Evolutionary conservation across 176 grass and related monocot genomes (phyloP), one percentile per base, ranked within the genome.

Genomic region (Ensete ventricosum): DNA sequence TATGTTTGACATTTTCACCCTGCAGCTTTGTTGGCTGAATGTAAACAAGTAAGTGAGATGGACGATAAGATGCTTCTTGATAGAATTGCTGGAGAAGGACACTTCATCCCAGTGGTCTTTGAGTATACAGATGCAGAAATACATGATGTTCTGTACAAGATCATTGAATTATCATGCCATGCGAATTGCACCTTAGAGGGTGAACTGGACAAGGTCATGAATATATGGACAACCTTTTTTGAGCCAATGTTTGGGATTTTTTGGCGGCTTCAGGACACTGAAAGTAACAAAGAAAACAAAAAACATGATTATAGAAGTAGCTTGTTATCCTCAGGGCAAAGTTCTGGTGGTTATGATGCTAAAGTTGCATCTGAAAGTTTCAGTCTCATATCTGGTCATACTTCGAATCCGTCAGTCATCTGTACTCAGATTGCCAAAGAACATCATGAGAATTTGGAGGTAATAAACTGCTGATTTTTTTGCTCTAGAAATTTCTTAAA

Each of bases 181-280:
- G 52, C 34, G 29, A 29, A 52, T 54, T 66, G 62, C 50, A 69
- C 16, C 50, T 58, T 52, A 25, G 14, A 78, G 8, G 22, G 55
- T 7, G 62, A 78, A 69, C 24, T 21, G 9, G 24, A 78, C 22
- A 55, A 69, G 19, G 34, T 69, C 51, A 78, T 69, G 76, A 43
- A 21, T 52, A 69, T 78, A 9, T 78, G 76, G 63, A 68, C 76
- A 50, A 55, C 23, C 14, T 62, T 77, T 57, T 54, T 78, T 9
- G 76, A 69, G 21, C 51, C 64, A 69, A 57, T 78, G 9, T 53
- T 78, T 43, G 76, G 76, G 22, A 8, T 69, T 55, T 69, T 29
- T 27, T 50, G 73, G 82, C 76, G 53, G 52, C 76, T 53, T 11
- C 82, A 91, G 2, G 76, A 75, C 67, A 50, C 22, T 0, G 81